Evolutionary conservation across 1,284 basidiomycete genomes (phyloP).

Genomic region (Hypsizygus ulmarius): DNA sequence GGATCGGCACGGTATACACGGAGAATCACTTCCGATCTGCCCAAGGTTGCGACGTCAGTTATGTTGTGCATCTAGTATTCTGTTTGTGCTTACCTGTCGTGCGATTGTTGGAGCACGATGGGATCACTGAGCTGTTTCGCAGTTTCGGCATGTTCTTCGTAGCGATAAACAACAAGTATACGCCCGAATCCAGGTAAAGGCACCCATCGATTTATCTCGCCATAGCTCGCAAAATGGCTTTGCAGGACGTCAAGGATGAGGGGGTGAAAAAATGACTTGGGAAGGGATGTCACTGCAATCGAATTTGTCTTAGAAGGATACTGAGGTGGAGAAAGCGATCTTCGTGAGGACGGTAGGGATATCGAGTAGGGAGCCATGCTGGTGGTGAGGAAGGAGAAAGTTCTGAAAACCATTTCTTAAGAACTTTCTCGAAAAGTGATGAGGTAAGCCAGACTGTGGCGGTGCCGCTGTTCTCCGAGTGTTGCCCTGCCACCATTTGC

Average conservation of each 20-base stretch:
- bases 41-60: slow-evolving; percentile 1
- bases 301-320: slow-evolving; percentile 52
- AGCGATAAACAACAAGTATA: slow-evolving; percentile 76
- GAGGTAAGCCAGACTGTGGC: slow-evolving; percentile 12
- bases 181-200: slow-evolving; percentile 79
- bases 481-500: too few relatives aligned
- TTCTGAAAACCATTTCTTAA: slow-evolving; percentile 8
- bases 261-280: slow-evolving; percentile 68
- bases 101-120: slow-evolving; percentile 50
- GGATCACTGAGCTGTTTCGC: slow-evolving; percentile 65
- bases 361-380: slow-evolving; percentile 20
- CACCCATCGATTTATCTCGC: slow-evolving; percentile 82
- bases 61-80: not conserved
- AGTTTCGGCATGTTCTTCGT: slow-evolving; percentile 60
- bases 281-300: slow-evolving; percentile 62
- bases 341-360: slow-evolving; percentile 25
- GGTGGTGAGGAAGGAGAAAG: slow-evolving; percentile 8
- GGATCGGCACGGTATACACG: slow-evolving; percentile 80
- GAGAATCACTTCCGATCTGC: slow-evolving; percentile 53
- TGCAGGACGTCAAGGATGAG: slow-evolving; percentile 64
- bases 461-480: not conserved
- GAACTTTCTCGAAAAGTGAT: slow-evolving; percentile 5
- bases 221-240: slow-evolving; percentile 70
- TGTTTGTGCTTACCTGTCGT: slow-evolving; percentile 44
- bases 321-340: slow-evolving; percentile 16